Conservation (phyloP, 148 eudicot species). For the Cornus kousa region DNA sequence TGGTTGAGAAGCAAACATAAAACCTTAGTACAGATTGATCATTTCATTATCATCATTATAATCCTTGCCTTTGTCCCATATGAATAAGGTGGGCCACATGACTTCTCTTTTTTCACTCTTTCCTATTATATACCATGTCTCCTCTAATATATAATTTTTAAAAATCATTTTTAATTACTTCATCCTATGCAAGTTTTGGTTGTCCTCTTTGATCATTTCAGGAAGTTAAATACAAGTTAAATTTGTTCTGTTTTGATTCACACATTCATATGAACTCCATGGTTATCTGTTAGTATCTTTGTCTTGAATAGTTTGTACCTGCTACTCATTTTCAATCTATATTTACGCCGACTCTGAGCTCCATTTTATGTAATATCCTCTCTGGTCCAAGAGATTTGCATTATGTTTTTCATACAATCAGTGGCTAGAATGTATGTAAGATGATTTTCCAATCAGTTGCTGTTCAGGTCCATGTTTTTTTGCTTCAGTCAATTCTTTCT, state of each 20-base stretch:
- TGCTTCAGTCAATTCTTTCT: slow-evolving; percentile 1
- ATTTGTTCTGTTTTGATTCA: neutral
- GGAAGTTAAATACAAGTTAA: neutral
- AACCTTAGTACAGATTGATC: neutral
- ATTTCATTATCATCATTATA: neutral
- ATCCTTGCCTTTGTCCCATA: too few species aligned
- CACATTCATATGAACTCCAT: neutral
- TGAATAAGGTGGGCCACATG: too few species aligned
- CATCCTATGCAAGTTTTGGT: neutral
- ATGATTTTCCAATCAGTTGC: neutral
- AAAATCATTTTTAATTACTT: too few species aligned
- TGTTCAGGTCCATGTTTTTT: neutral
- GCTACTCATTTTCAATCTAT: neutral
- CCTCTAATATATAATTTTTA: too few species aligned
- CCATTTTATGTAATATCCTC: neutral
- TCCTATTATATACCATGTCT: too few species aligned
- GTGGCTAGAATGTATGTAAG: neutral
- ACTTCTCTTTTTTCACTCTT: too few species aligned
- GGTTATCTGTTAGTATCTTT: neutral
- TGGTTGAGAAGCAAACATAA: neutral
- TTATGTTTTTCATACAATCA: neutral
- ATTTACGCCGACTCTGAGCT: neutral
- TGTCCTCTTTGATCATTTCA: neutral
- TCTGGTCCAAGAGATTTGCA: neutral
- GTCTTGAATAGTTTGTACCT: neutral